Conservation (phyloP, 441 rosid genomes). For the Jatropha podagrica region DNA sequence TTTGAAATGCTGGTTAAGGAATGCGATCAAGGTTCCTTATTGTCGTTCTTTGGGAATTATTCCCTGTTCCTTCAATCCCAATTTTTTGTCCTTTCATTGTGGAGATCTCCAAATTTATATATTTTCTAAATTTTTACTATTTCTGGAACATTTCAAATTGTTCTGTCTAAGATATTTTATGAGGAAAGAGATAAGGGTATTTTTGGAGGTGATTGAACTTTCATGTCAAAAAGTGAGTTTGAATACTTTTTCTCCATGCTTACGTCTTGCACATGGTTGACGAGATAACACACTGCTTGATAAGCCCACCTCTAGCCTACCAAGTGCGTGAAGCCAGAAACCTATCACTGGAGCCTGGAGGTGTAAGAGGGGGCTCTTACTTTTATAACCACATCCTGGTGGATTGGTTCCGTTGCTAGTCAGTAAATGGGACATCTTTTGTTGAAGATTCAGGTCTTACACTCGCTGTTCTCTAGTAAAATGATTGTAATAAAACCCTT, state of each 20-base stretch:
- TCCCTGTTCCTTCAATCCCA: neutral
- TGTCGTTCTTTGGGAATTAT: neutral
- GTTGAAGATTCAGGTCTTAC: neutral
- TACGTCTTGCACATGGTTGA: neutral
- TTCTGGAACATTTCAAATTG: neutral
- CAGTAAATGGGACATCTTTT: neutral
- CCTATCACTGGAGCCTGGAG: neutral
- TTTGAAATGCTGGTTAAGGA: neutral
- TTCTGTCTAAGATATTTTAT: neutral
- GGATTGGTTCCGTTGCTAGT: neutral
- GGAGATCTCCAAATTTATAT: neutral
- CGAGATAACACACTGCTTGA: neutral
- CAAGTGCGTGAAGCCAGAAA: neutral
- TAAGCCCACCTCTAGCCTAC: neutral
- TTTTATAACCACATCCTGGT: neutral
- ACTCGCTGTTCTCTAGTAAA: neutral
- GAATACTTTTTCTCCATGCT: neutral
- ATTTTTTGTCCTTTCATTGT: neutral
- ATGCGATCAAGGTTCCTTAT: neutral
- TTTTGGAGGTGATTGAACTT: neutral
- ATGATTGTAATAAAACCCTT: no score
- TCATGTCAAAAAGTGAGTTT: neutral
- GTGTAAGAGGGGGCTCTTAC: neutral
- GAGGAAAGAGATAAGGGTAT: neutral
- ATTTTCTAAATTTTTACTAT: neutral